These are phyloP conservation scores for Coriaria nepalensis DNA, from an alignment of 306 rosid genomes.

Conservation along the genomic window DNA sequence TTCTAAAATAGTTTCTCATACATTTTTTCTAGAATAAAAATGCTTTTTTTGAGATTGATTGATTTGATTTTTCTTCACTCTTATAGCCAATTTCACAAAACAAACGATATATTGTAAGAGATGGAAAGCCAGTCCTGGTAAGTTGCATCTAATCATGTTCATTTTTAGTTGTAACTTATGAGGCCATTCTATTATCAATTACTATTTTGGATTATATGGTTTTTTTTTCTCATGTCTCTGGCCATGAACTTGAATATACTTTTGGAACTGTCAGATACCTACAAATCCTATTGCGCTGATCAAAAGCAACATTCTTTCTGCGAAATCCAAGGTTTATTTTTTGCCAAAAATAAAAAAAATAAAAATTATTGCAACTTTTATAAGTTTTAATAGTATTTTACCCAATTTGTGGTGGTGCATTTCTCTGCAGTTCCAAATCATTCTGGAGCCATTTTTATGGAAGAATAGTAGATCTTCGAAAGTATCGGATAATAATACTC, in stretches of 20 bases:
- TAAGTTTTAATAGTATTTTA: not conserved
- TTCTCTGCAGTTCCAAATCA: slow-evolving; percentile 55
- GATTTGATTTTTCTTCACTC: slow-evolving; percentile 9
- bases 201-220: not conserved
- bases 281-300: slow-evolving; percentile 60
- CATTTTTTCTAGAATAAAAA: too few relatives aligned
- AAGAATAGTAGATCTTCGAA: slow-evolving; percentile 32
- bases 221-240: slow-evolving; percentile 7
- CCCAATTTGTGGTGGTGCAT: slow-evolving; percentile 1
- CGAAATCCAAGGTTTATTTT: slow-evolving; percentile 69
- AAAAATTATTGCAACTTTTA: not conserved
- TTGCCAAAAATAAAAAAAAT: slow-evolving; percentile 7
- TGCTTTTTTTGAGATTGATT: slow-evolving; percentile 3
- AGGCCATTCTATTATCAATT: slow-evolving; percentile 6
- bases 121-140: slow-evolving; percentile 80
- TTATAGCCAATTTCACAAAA: slow-evolving; percentile 81
- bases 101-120: slow-evolving; percentile 75
- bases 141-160: slow-evolving; percentile 14
- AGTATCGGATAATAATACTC: slow-evolving; percentile 31
- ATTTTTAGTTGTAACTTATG: slow-evolving; percentile 5
- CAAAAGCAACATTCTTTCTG: slow-evolving; percentile 65
- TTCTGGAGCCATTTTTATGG: slow-evolving; percentile 90
- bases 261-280: slow-evolving; percentile 43
- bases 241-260: not conserved
- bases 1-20: too few relatives aligned